phyloP scores from a whole-genome alignment of 2,329 filamentous ascomycete genomes.

The Ceratocystis cubensis region DNA sequence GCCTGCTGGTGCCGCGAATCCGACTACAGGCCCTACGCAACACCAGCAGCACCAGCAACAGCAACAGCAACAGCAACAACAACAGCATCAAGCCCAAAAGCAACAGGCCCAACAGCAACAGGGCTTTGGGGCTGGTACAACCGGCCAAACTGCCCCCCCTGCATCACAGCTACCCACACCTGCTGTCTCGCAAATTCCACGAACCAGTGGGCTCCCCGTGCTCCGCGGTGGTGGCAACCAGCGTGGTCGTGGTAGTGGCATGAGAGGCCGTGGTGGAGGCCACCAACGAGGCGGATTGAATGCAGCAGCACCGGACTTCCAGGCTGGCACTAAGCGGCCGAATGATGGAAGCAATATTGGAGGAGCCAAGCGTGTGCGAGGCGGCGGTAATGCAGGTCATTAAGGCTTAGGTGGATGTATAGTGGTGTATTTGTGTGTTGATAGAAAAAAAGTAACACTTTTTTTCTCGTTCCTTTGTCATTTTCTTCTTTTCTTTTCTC shows the following conservation, averaged over 20 bases:
- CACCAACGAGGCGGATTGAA: constrained; percentile 32
- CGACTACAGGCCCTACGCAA: not conserved
- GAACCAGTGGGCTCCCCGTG: constrained; percentile 30
- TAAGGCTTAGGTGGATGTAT: not conserved
- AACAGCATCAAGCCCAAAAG: constrained; percentile 22
- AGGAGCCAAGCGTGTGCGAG: constrained; percentile 34
- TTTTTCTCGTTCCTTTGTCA: constrained; percentile 7
- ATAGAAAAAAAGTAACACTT: not conserved
- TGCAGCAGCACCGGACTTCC: constrained; percentile 42
- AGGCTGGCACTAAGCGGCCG: constrained; percentile 45
- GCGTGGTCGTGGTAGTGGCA: constrained; percentile 26
- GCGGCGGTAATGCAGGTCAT: constrained; percentile 23
- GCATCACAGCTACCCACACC: constrained; percentile 14
- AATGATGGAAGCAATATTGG: constrained; percentile 37
- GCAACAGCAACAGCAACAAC: constrained; percentile 1
- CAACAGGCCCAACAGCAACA: constrained; percentile 1
- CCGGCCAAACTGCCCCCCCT: constrained; percentile 7
- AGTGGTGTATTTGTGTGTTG: no score
- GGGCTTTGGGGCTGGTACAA: constrained; percentile 10
- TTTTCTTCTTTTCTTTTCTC: not conserved
- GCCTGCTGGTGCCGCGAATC: not conserved
- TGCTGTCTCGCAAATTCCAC: constrained; percentile 12
- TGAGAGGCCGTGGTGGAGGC: constrained; percentile 32
- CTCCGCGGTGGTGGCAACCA: constrained; percentile 30
- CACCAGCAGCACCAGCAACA: constrained; percentile 11